A percentile compares a stretch with the other conserved stretches of the same genome.
These are phyloP conservation scores for Amphibolis antarctica DNA, from an alignment of 106 monocot species.

Conservation along the genomic window DNA sequence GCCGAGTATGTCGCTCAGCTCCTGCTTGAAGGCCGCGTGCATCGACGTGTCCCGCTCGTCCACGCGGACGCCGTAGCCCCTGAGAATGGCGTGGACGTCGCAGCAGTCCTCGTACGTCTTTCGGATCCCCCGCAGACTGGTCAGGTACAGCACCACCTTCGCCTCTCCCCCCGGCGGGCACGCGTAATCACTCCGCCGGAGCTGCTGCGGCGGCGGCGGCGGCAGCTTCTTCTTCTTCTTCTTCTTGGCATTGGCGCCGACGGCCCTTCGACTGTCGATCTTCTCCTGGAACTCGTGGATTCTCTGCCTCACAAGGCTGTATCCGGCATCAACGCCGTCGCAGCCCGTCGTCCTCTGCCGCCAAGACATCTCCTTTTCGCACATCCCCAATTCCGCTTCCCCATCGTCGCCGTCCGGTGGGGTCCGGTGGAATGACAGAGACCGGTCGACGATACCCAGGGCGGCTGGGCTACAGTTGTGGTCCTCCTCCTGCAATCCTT, in stretches of 20 bases:
- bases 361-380: conserved; percentile 42
- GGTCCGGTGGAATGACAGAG: conserved; percentile 35
- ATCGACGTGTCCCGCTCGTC: conserved; percentile 89
- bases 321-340: conserved; percentile 4
- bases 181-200: conserved; percentile 28
- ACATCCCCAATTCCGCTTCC: conserved; percentile 39
- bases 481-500: conserved; percentile 27
- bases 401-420: conserved; percentile 43
- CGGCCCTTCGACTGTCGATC: conserved; percentile 30
- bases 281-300: conserved; percentile 47
- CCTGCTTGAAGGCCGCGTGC: conserved; percentile 59
- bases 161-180: conserved; percentile 27
- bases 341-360: background rate
- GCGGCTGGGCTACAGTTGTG: conserved; percentile 21
- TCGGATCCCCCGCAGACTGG: conserved; percentile 69
- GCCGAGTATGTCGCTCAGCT: conserved; percentile 37
- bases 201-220: conserved; percentile 19
- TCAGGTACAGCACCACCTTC: conserved; percentile 63
- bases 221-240: conserved; percentile 15
- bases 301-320: conserved; percentile 44
- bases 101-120: conserved; percentile 81
- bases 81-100: conserved; percentile 28
- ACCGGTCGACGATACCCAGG: conserved; percentile 14
- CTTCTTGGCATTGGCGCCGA: conserved; percentile 8
- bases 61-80: conserved; percentile 38